Conservation (phyloP, 306 rosid genomes). For the Mimosa pudica region DNA sequence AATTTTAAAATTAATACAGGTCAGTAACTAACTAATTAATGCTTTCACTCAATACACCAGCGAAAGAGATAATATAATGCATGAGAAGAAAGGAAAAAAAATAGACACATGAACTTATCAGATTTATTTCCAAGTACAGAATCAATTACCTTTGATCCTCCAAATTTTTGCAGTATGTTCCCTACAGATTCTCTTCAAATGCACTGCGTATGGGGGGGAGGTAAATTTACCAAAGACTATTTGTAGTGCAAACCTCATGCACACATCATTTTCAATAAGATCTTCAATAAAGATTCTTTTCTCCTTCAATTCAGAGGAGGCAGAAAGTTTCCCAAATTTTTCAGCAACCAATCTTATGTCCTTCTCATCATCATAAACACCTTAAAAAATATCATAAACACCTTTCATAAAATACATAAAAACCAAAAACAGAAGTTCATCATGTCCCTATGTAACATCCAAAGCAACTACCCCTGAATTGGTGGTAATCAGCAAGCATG, state of each 20-base stretch:
- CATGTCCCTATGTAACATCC: not conserved
- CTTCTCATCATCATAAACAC: constrained; percentile 74
- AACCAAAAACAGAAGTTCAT: not conserved
- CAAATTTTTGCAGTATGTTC: constrained; percentile 67
- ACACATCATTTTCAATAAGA: constrained; percentile 74
- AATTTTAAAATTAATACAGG: no score
- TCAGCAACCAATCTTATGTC: constrained; percentile 53
- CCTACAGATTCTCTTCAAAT: constrained; percentile 85
- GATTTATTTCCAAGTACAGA: not conserved
- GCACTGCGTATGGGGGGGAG: constrained; percentile 81
- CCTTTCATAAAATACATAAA: not conserved
- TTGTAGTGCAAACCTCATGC: constrained; percentile 83
- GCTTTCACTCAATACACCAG: no score
- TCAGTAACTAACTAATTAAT: no score
- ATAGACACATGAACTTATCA: no score
- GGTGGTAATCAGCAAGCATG: no score
- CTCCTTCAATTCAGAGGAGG: constrained; percentile 51
- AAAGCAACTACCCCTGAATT: no score
- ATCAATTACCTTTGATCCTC: constrained; percentile 72
- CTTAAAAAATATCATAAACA: constrained; percentile 43
- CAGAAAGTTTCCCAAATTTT: constrained; percentile 62
- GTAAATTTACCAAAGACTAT: constrained; percentile 78
- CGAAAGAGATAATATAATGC: no score
- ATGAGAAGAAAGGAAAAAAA: no score
- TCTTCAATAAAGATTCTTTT: constrained; percentile 63